Percentiles rank a stretch among this genome's conserved stretches.
Conservation (phyloP, 805 yeast genomes). For the Saccharomycopsis sp. region DNA sequence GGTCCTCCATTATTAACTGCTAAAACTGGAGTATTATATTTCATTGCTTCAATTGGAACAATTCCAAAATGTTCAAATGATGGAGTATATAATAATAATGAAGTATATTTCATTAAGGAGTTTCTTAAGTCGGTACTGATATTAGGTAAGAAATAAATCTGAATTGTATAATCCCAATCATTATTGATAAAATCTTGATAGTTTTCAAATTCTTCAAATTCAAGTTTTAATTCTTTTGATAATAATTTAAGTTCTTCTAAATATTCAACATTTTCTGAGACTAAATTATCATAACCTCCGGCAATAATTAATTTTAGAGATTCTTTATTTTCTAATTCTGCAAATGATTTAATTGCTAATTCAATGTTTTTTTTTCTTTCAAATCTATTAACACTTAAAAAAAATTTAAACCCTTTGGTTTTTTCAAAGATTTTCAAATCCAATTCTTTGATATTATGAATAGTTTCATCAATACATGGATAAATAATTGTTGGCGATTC, state of each 20-base stretch:
- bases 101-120: constrained; percentile 45
- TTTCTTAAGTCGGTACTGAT: constrained; percentile 57
- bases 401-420: constrained; percentile 29
- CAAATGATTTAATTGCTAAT: constrained; percentile 65
- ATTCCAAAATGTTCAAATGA: constrained; percentile 92
- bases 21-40: constrained; percentile 68
- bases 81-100: constrained; percentile 77
- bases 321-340: constrained; percentile 29
- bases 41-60: constrained; percentile 95
- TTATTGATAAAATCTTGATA: constrained; percentile 20
- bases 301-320: constrained; percentile 53
- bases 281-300: constrained; percentile 83
- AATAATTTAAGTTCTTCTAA: constrained; percentile 46
- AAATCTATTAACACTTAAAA: constrained; percentile 78
- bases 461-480: constrained; percentile 53
- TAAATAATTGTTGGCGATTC: constrained; percentile 28
- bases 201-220: constrained; percentile 32
- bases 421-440: constrained; percentile 2
- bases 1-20: constrained; percentile 94
- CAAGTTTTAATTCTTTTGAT: constrained; percentile 35
- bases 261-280: constrained; percentile 66
- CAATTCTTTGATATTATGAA: constrained; percentile 3
- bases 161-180: constrained; percentile 22
- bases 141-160: constrained; percentile 73
- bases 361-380: constrained; percentile 78